Conservation (phyloP, 1,139 yeast species). For the Pichia sp. region DNA sequence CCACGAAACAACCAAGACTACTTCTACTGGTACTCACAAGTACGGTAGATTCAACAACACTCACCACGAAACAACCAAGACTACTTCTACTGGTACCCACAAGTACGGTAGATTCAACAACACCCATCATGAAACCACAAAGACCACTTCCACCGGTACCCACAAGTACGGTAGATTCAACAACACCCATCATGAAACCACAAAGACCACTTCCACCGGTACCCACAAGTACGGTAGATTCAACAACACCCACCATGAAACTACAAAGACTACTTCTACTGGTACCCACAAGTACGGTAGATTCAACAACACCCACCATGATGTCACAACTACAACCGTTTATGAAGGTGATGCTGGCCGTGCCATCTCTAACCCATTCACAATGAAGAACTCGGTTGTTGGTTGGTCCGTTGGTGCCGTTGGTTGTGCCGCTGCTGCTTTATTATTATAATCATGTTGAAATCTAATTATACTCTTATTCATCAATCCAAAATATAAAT, state of each 20-base stretch:
- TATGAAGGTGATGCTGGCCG: slow-evolving; percentile 23
- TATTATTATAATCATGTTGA: slow-evolving; percentile 28
- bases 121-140: slow-evolving; percentile 35
- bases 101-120: slow-evolving; percentile 49
- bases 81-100: slow-evolving; percentile 40
- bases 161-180: slow-evolving; percentile 23
- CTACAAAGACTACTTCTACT: slow-evolving; percentile 34
- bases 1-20: slow-evolving; percentile 12
- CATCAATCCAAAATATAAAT: too few species aligned
- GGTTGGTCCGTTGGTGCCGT: slow-evolving; percentile 29
- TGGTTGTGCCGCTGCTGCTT: slow-evolving; percentile 30
- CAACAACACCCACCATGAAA: slow-evolving; percentile 44
- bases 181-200: slow-evolving; percentile 20
- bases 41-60: slow-evolving; percentile 26
- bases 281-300: slow-evolving; percentile 48
- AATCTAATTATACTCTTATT: too few species aligned
- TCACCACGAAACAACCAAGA: slow-evolving; percentile 17
- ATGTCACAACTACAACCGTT: slow-evolving; percentile 20
- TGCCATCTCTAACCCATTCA: slow-evolving; percentile 19
- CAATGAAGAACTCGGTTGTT: slow-evolving; percentile 20
- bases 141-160: slow-evolving; percentile 30
- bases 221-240: slow-evolving; percentile 23
- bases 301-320: slow-evolving; percentile 44
- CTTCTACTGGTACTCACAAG: slow-evolving; percentile 26
- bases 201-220: slow-evolving; percentile 36